A percentile compares a stretch with the other conserved stretches of the same genome.
phyloP scores from a whole-genome alignment of 1,139 yeast species.

The Scheffersomyces cryptocercus region DNA sequence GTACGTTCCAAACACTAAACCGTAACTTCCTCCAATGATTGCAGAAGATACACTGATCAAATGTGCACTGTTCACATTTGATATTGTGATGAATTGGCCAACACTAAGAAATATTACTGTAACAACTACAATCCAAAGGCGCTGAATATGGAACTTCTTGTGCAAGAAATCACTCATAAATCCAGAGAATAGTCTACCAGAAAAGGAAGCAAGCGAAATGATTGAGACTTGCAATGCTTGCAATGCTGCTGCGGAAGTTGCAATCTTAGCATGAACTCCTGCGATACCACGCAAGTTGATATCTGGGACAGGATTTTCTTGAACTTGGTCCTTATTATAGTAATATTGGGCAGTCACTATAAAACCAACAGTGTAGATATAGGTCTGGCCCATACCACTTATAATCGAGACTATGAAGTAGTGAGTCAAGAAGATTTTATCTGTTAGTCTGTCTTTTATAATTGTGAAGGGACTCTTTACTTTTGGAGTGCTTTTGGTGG shows the following conservation, averaged over 20 bases:
- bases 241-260: constrained; percentile 28
- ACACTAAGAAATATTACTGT: constrained; percentile 28
- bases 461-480: constrained; percentile 23
- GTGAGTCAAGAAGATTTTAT: constrained; percentile 33
- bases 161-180: constrained; percentile 39
- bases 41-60: constrained; percentile 34
- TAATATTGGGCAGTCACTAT: constrained; percentile 43
- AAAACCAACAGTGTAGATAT: constrained; percentile 47
- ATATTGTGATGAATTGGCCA: constrained; percentile 33
- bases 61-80: constrained; percentile 27
- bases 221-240: constrained; percentile 49
- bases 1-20: constrained; percentile 43
- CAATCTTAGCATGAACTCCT: constrained; percentile 8
- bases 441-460: constrained; percentile 23
- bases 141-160: constrained; percentile 32
- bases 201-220: constrained; percentile 42
- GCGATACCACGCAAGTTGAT: constrained; percentile 2
- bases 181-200: constrained; percentile 42
- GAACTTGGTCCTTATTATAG: constrained; percentile 15
- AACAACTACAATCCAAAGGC: constrained; percentile 40
- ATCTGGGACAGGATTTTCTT: neutral
- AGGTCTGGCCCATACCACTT: constrained; percentile 45
- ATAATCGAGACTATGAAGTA: constrained; percentile 35
- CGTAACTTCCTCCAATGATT: constrained; percentile 41
- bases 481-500: constrained; percentile 3